Base-by-base conservation (phyloP, 371 early-diverging fungal genomes). In the Polyrhizophydium stewartii region DNA sequence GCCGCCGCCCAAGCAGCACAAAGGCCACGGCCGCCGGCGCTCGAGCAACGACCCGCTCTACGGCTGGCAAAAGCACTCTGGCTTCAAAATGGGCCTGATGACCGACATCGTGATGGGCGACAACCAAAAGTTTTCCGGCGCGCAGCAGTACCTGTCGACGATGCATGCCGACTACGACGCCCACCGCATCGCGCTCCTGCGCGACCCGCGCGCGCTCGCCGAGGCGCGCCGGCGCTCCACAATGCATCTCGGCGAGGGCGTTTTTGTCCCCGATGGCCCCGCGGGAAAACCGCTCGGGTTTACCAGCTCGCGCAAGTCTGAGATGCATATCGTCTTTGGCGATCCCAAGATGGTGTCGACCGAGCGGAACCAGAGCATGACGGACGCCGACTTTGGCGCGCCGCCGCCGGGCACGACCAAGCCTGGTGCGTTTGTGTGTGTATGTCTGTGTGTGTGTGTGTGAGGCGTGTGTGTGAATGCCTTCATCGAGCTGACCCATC, bases 101-200 rank as follows among this genome's bases (percentile, higher is more conserved):
- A 68, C 72, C 27, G 77, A 72, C 56, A 77, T 77, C 60, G 67
- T 72, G 13, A 47, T 73, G 43, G 77, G 74, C 17, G 71, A 74
- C 56, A 38, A 47, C 35, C 27, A 27, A n/a, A 50, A 60, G 32
- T 72, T 61, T 57, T 25, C 28, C 1, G 53, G 55, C 0, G 22
- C 50, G 21, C 33, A 43, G 12, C 65, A 74, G 49, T 70, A 57
- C 43, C 19, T 38, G 2, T 58, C 77, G 0, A 74, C 77, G 1
- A 69, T 72, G 69, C 51, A 58, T n/a, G 28, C 60, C 1, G 66
- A 74, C 51, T 77, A 63, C 27, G 5, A 6, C 3, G 53, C 21
- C 5, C 5, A 5, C 6, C 7, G 9, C 13, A 6, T 53, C 12
- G n/a, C 53, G 7, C 35, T 35, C 13, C 7, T 13, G 35, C 35